Conservation (phyloP, 176 grass and related monocot species). For the Juncus effusus region DNA sequence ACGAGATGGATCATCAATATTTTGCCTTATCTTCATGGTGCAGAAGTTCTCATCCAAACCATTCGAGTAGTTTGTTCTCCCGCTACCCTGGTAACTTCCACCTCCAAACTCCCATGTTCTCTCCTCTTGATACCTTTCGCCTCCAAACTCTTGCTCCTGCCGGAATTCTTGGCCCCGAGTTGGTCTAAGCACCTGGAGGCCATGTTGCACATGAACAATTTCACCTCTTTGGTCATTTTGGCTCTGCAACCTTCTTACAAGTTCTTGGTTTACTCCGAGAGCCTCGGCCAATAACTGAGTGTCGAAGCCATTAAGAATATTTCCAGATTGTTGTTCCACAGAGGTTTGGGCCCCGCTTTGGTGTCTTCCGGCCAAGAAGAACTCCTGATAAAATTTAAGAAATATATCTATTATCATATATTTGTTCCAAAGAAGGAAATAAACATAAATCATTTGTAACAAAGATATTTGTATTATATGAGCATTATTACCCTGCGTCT, state of each 20-base stretch:
- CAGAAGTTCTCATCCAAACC: slow-evolving; percentile 40
- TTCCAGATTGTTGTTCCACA: neutral
- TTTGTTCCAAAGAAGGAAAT: neutral
- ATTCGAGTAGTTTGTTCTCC: slow-evolving; percentile 1
- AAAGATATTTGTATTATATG: too few species aligned
- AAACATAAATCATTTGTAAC: too few species aligned
- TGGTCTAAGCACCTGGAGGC: slow-evolving; percentile 23
- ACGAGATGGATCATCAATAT: slow-evolving; percentile 28
- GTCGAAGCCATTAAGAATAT: slow-evolving; percentile 37
- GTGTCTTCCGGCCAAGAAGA: slow-evolving; percentile 35
- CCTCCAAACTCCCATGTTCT: neutral
- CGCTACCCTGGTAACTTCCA: neutral
- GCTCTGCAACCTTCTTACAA: slow-evolving; percentile 29
- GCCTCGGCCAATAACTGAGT: slow-evolving; percentile 30
- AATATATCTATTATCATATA: neutral
- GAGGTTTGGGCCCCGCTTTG: slow-evolving; percentile 1
- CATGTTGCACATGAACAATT: slow-evolving; percentile 30
- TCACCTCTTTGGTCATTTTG: slow-evolving; percentile 32
- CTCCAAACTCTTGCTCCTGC: neutral
- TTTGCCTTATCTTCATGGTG: slow-evolving; percentile 20
- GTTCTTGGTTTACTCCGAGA: slow-evolving; percentile 30
- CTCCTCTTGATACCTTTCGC: too few species aligned
- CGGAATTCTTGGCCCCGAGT: neutral
- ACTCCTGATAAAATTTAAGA: slow-evolving; percentile 21
- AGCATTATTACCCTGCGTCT: slow-evolving; percentile 23